Base-by-base conservation (phyloP, 768 basidiomycete species). In the Suillus decipiens region DNA sequence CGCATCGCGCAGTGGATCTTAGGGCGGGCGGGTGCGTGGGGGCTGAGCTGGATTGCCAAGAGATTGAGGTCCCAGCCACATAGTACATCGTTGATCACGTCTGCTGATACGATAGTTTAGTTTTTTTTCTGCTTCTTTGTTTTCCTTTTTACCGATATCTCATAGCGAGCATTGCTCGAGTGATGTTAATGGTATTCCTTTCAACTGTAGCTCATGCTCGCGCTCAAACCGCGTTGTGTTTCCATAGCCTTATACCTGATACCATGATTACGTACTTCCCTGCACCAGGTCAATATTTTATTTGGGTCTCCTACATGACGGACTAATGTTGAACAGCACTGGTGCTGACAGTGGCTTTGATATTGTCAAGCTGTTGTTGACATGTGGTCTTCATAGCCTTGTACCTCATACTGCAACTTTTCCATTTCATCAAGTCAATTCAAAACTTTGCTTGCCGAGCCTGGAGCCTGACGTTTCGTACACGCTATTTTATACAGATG, bases 1-100 rank as follows among this genome's bases (percentile, higher is more conserved):
- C 82, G 85, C 10, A 74, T 88, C 50, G 82, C 83, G 1, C 85
- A 90, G 65, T 93, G 90, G 89, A 78, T 92, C 56, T 80, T 81
- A 54, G 82, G 86, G 55, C 81, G 91, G 55, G 73, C 89, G 33
- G 50, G 84, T 1, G 90, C 88, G 34, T 78, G 79, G 61, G 81
- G 87, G 19, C 72, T 91, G 50, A 80, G 83, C 28, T 84, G 75
- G 71, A 60, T 75, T 8, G 43, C 47, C 10, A 51, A 51, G 17
- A 33, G 60, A 37, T 9, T 56, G 55, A 56, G 55, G 24, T 36
- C 22, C 15, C 55, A 39, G 22, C 36, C 36, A 37, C 36, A 39
- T 31, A 5, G 28, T 51, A 28, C 50, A 51, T 51, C 55, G 5
- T 39, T 56, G 36, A 56, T 56, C 37, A 31, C 50, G 4, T 31